These are phyloP conservation scores for Soucietia sequanensis DNA, from an alignment of 805 yeast species.

Conservation along the genomic window DNA sequence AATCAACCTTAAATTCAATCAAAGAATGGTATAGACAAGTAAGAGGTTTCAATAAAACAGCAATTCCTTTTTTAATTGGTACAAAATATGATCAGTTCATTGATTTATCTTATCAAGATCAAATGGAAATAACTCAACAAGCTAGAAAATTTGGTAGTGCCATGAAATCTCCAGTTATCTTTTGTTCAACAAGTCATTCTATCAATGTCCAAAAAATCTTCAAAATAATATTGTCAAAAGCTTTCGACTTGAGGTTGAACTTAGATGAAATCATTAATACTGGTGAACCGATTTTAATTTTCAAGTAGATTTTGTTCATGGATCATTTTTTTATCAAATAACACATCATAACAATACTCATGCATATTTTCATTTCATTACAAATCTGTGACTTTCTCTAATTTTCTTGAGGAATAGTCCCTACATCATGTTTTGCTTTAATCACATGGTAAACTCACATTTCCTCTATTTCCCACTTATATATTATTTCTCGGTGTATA, in stretches of 20 bases:
- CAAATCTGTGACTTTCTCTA: no score
- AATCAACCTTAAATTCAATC: slow-evolving; percentile 79
- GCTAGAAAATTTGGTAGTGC: slow-evolving; percentile 84
- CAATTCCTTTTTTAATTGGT: slow-evolving; percentile 88
- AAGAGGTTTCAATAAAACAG: slow-evolving; percentile 83
- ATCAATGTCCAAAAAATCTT: slow-evolving; percentile 92
- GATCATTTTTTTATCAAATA: no score
- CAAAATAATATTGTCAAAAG: slow-evolving; percentile 85
- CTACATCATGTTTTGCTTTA: no score
- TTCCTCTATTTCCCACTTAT: no score
- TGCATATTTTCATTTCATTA: no score
- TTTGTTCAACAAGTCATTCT: slow-evolving; percentile 89
- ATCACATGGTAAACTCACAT: no score
- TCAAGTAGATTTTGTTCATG: no score
- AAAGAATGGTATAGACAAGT: slow-evolving; percentile 96
- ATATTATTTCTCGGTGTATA: no score
- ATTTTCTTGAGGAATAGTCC: no score
- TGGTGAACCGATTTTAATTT: slow-evolving; percentile 91
- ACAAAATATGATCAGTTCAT: slow-evolving; percentile 90
- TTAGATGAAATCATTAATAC: slow-evolving; percentile 78
- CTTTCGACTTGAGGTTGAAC: slow-evolving; percentile 79
- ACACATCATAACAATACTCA: no score
- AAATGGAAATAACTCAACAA: slow-evolving; percentile 76
- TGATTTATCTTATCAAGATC: slow-evolving; percentile 75
- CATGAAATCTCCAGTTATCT: slow-evolving; percentile 82